Evolutionary conservation across 2,329 filamentous ascomycete species (phyloP), one percentile per base, ranked within the genome.

Genomic region (Cordyceps cicadae): DNA sequence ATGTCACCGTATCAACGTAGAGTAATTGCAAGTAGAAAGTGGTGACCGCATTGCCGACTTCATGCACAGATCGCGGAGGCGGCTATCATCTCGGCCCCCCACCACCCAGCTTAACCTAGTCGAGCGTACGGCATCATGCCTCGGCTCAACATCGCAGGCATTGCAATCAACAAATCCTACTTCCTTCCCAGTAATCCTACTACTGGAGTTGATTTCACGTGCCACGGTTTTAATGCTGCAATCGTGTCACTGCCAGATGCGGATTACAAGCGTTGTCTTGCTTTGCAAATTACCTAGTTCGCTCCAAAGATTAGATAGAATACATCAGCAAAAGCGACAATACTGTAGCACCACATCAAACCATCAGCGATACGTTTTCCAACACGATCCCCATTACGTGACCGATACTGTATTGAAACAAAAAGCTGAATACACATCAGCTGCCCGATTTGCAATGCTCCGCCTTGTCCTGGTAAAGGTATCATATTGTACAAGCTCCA

Each of bases 401-500:
- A 24, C 34, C 52, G 29, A 34, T 46, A 14, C 19, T 59, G 39
- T 54, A 59, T 59, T 59, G 37, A 48, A 54, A 48, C 50, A 54
- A 48, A 59, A 26, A 19, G 49, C 24, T 14, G 29, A 54, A 19
- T 14, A 41, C 39, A 17, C 56, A 45, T 26, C 14, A 37, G 39
- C 26, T 37, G 41, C 41, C 50, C 29, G 29, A 48, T 53, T 53
- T 48, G 29, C 41, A 37, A 48, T 48, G 49, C 50, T 48, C 57
- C 49, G 14, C 21, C 29, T 29, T 29, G 12, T 43, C 50, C 41
- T 29, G 19, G 11, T 59, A 53, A 43, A 12, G 34, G 34, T 41
- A 45, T 53, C 8, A 17, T 59, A 48, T 59, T 59, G 48, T 60
- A 60, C 58, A 60, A 60, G 24, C 43, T 34, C 43, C 32, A 34